A percentile compares a stretch with the other conserved stretches of the same genome.
Evolutionary conservation across 495 filamentous ascomycete species (phyloP).

Genomic region (Amorphotheca resinae): DNA sequence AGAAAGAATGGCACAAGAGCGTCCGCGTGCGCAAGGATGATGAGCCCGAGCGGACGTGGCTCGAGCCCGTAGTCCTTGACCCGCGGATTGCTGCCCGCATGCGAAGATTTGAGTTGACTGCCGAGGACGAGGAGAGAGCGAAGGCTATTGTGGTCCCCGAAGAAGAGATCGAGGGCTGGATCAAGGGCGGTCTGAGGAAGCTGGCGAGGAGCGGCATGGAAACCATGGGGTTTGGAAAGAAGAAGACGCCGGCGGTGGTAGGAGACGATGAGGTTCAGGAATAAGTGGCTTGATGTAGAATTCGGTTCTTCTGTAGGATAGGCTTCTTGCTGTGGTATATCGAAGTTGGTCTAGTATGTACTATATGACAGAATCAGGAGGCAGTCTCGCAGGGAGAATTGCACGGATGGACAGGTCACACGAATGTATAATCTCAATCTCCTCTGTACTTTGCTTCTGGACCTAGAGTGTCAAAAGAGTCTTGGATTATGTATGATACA

Average conservation of each 20-base stretch:
- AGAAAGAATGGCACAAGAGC: conserved; percentile 77
- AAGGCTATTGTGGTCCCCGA: conserved; percentile 46
- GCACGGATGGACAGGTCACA: conserved; percentile 1
- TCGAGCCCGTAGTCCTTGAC: conserved; percentile 68
- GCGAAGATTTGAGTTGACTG: conserved; percentile 55
- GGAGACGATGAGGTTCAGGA: conserved; percentile 12
- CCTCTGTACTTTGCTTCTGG: conserved; percentile 2
- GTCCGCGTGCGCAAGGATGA: conserved; percentile 50
- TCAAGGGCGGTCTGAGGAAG: conserved; percentile 31
- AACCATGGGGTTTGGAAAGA: conserved; percentile 7
- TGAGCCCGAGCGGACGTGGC: conserved; percentile 53
- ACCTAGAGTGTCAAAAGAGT: not conserved
- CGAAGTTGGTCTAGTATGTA: not conserved
- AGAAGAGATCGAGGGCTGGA: conserved; percentile 55
- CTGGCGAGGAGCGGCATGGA: conserved; percentile 9
- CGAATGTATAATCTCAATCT: conserved; percentile 5
- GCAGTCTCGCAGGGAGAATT: not conserved
- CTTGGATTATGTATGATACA: not conserved
- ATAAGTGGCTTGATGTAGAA: conserved; percentile 1
- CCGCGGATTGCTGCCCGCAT: conserved; percentile 66
- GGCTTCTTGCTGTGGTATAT: not conserved
- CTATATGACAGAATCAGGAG: not conserved
- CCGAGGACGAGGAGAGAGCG: conserved; percentile 56
- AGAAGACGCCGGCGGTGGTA: conserved; percentile 3
- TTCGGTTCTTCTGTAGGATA: not conserved